Evolutionary conservation across 202 grass and related monocot genomes (phyloP), one percentile per base, ranked within the genome.

Genomic region (Schoenoplectus triqueter): DNA sequence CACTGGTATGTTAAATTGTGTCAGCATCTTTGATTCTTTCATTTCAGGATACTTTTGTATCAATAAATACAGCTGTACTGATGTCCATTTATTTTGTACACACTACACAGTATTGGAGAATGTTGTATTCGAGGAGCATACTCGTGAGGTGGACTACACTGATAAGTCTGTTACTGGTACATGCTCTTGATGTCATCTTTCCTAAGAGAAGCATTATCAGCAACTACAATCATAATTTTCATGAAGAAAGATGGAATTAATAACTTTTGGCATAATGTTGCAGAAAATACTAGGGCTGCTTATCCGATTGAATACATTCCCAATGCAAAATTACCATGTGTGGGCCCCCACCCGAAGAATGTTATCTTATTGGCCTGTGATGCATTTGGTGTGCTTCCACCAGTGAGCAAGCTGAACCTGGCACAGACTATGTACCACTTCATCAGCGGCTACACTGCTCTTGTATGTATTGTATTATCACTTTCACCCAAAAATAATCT

Each of bases 391-490:
- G 97, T 99, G 40, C 97, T 99, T 78, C 97, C 97, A 56, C 97
- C 97, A 0, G 92, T 99, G 10, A 96, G 97, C 97, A 99, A 96
- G 83, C 87, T 99, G n/a, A 96, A 87, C 85, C 89, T 99, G 20
- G 82, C 93, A 7, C 97, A 99, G 87, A 99, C 97, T 72, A 99
- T 99, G 97, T 99, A 99, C 86, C 97, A 99, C 64, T 99, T 99
- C 91, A 99, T 99, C 80, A 99, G 97, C 59, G 97, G 97, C 82
- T 99, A 99, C 89, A 99, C 97, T 60, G 97, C 97, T 60, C 80
- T 99, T 65, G 97, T 97, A 85, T 85, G 7, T 47, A 18, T 22
- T 63, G 60, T 42, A 17, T 64, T 69, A 52, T 85, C 50, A 49
- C 5, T 49, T 59, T 14, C 15, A 14, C 17, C 56, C 4, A 46